Base-by-base conservation (phyloP, 768 basidiomycete species). In the Scleroderma citrinum region DNA sequence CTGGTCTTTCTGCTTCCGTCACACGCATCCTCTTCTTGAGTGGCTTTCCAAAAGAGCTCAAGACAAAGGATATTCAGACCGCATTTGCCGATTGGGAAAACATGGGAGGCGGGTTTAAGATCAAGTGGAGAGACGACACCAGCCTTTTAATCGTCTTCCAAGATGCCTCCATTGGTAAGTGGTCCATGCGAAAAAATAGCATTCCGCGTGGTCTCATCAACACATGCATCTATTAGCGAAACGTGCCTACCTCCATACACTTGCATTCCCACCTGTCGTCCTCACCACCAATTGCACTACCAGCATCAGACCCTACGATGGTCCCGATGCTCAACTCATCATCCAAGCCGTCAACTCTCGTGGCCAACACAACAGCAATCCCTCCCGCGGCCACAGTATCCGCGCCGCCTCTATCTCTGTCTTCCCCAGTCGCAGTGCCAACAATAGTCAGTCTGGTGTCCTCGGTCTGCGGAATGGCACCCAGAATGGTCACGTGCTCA, bases 51-150 rank as follows among this genome's bases (percentile, higher is more conserved):
- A 87, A 93, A 64, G 87, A 93, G 72, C 81, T 99, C 61, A 99
- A 98, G 75, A 99, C 96, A 45, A 86, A 92, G 67, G 96, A 99
- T 69, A 89, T 99, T 43, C 93, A 97, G 64, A 64, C 76, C 37
- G 87, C 92, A 39, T 96, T 98, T 67, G 74, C 83, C 44, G 92
- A 93, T 39, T 98, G 87, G 79, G 92, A 96, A 60, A 76, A 71
- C 51, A 73, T 83, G 46, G 81, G 75, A 49, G 96, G 95, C 24
- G 96, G 96, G 20, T 96, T 95, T 75, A 92, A 94, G 77, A 94
- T 99, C 66, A 99, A 99, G 67, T 99, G 96, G 96, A 80, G 82
- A 59, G 94, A 99, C 68, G 96, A 99, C 69, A 92, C 91, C 32
- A 94, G 89, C 63, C 87, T 95, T 35, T 72, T 94, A 59, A 87